Evolutionary conservation across 257 asterid species (phyloP), one percentile per base, ranked within the genome.

Genomic region (Paraleonurus japonicus): DNA sequence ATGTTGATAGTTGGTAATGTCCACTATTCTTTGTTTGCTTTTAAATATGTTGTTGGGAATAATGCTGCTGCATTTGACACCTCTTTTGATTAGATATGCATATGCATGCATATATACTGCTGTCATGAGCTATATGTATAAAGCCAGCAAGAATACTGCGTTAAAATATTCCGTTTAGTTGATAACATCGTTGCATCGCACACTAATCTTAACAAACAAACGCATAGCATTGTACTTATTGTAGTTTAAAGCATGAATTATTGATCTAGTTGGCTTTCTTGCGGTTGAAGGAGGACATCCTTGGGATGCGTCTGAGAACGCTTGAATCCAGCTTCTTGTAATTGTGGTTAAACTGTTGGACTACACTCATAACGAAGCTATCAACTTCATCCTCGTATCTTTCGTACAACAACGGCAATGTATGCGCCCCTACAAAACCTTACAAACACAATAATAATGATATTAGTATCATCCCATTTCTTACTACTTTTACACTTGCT

Each of bases 401-500:
- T 59, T 90, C 98, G 5, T 93, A 93, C 75, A 93, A 60, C 45
- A 85, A 81, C 0, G 98, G 98, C 61, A 90, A 78, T 22, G 89
- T 85, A 81, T 90, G 97, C 6, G 96, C 98, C 13, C 85, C 90
- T 66, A 93, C 84, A 75, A 90, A 89, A 79, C 97, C 97, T 90
- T 15, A 1, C 23, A 45, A 55, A 12, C 17, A 27, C 0, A 17
- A 27, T 6, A n/a, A n/a, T n/a, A n/a, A n/a, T n/a, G n/a, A n/a
- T n/a, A n/a, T n/a, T n/a, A n/a, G n/a, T n/a, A n/a, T n/a, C n/a
- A n/a, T n/a, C n/a, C n/a, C n/a, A n/a, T n/a, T n/a, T n/a, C n/a
- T n/a, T 15, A 3, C 9, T 8, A 15, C 9, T 10, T 24, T 3
- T 15, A 1, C 65, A 60, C 13, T 59, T 3, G 37, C 64, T 47